Base-by-base conservation (phyloP, 768 basidiomycete species). In the Lentinula boryana region DNA sequence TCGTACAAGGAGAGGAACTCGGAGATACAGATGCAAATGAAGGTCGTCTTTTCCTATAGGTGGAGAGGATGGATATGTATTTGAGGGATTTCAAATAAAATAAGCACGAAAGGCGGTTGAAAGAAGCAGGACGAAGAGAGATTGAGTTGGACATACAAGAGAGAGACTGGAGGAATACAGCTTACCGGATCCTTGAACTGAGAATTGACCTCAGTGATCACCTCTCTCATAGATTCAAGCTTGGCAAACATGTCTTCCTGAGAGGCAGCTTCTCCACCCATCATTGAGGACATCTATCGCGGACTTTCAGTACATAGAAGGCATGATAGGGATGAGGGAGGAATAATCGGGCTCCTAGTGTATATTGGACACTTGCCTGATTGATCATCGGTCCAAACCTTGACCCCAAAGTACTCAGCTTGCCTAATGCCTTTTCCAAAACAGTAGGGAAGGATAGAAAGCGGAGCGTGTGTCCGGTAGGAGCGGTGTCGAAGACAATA, bases 231-330 rank as follows among this genome's bases (percentile, higher is more conserved):
- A 38, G 88, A 88, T 62, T 99, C 97, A 3, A 99, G 84, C 74
- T 98, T 98, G 21, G 92, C 93, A 68, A 99, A 98, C 94, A 98
- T 97, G 73, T 99, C 97, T 71, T 98, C 94, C 68, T 97, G 95
- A 9, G 91, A 85, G 12, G 88, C 90, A 5, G 86, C 84, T 60
- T 89, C 91, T 8, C 92, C 95, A 10, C 95, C 95, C 89, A 98
- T 95, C 86, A 99, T 93, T 60, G 85, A 85, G 13, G 91, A 91
- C 92, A 98, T 97, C 85, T 95, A 70, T 3, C 51, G 18, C 12
- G 41, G 7, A 27, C 27, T 12, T 50, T 51, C 43, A 41, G 40
- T 9, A 35, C 46, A 12, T 21, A 56, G 27, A 15, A 13, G 32
- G 15, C 2, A 8, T 4, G n/a, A 10, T 31, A 7, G 2, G 51